Percentiles rank a stretch among this genome's conserved stretches.
Evolutionary conservation across 805 yeast species (phyloP).

Genomic region (Kazachstania psychrophila): DNA sequence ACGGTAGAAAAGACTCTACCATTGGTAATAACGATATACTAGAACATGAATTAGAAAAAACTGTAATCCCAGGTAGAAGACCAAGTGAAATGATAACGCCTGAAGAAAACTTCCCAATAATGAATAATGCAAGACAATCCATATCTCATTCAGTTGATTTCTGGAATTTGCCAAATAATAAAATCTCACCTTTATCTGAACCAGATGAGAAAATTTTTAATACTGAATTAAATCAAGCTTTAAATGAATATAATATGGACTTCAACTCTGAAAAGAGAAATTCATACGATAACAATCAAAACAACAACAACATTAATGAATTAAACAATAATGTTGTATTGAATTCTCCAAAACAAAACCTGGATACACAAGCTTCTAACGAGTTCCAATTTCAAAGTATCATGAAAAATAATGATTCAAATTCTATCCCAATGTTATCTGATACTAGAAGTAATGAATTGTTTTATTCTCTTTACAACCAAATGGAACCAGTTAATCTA

Average conservation of each 20-base stretch:
- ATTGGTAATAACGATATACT: constrained; percentile 1
- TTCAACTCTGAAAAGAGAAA: constrained; percentile 8
- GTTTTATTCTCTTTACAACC: neutral
- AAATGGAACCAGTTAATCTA: neutral
- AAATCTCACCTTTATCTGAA: neutral
- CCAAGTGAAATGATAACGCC: constrained; percentile 10
- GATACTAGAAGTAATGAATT: constrained; percentile 1
- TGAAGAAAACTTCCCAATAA: constrained; percentile 8
- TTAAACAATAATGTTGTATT: neutral
- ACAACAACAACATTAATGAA: constrained; percentile 3
- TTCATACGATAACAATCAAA: constrained; percentile 3
- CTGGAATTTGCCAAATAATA: constrained; percentile 18
- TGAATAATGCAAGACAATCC: constrained; percentile 18
- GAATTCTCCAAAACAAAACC: constrained; percentile 6
- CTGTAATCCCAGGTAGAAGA: constrained; percentile 5
- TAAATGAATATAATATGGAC: constrained; percentile 23
- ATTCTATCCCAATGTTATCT: neutral
- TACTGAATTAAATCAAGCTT: constrained; percentile 17
- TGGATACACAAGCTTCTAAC: neutral
- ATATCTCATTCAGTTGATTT: constrained; percentile 24
- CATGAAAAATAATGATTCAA: neutral
- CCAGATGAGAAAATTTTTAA: constrained; percentile 1
- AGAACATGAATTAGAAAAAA: too few species aligned
- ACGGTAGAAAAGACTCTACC: neutral
- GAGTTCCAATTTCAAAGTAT: too few species aligned